These are phyloP conservation scores for Podaxis pistillaris DNA, from an alignment of 768 basidiomycete species.

Conservation along the genomic window DNA sequence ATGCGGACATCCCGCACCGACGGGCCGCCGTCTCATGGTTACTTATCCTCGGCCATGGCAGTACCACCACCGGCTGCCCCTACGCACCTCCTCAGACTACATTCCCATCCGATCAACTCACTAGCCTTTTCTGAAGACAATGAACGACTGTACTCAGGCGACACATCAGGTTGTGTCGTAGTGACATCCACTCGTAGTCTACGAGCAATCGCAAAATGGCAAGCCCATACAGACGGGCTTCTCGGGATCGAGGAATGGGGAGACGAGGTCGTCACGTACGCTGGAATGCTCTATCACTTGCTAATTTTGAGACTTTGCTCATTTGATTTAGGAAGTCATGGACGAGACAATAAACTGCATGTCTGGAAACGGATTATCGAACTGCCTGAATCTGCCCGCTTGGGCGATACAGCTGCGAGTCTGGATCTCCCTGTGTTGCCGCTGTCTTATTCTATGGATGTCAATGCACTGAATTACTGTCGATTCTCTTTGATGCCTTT, in stretches of 20 bases:
- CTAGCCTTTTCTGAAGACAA: constrained; percentile 70
- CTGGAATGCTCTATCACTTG: constrained; percentile 17
- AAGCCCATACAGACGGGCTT: constrained; percentile 74
- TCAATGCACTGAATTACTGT: constrained; percentile 94
- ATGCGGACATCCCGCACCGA: not conserved
- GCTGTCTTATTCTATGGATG: constrained; percentile 71
- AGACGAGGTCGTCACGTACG: constrained; percentile 72
- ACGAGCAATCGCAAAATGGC: constrained; percentile 74
- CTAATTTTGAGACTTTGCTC: constrained; percentile 1
- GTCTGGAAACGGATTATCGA: constrained; percentile 62
- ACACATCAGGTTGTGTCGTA: constrained; percentile 73
- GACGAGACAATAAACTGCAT: constrained; percentile 83
- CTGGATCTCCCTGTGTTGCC: constrained; percentile 47
- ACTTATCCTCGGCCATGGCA: constrained; percentile 12
- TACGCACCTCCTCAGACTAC: constrained; percentile 71
- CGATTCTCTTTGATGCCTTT: constrained; percentile 68
- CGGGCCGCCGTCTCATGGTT: not conserved
- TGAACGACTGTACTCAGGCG: constrained; percentile 84
- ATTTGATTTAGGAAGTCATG: constrained; percentile 52
- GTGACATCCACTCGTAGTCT: constrained; percentile 75
- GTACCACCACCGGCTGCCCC: constrained; percentile 52
- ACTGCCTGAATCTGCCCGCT: constrained; percentile 35
- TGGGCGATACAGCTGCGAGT: constrained; percentile 58
- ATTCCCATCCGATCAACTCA: constrained; percentile 59
- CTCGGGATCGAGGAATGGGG: constrained; percentile 80